Percentiles rank a stretch among this genome's conserved stretches.
Conservation (phyloP, 2,329 filamentous ascomycete species). For the Pleoardoris graminearum region DNA sequence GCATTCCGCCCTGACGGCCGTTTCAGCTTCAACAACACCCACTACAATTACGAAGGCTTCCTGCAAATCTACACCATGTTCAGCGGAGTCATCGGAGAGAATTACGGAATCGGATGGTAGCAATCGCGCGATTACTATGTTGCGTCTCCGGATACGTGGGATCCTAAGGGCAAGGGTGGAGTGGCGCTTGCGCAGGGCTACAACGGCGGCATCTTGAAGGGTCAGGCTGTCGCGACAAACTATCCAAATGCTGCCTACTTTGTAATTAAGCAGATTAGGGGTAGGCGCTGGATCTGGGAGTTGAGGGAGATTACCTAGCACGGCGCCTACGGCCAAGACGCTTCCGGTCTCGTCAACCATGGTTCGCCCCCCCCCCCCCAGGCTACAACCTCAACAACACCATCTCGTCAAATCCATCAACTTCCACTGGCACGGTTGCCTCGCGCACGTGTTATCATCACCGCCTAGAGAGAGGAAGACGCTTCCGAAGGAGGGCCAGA, state of each 20-base stretch:
- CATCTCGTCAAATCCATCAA: no score
- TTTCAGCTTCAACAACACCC: constrained; percentile 9
- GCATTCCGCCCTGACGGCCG: constrained; percentile 3
- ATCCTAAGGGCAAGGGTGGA: constrained; percentile 5
- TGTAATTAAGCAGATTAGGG: constrained; percentile 5
- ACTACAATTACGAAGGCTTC: constrained; percentile 7
- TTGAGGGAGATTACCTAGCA: constrained; percentile 9
- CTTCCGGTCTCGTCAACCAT: no score
- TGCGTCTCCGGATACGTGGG: constrained; percentile 11
- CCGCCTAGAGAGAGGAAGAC: no score
- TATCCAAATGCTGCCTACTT: constrained; percentile 10
- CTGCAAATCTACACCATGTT: constrained; percentile 1
- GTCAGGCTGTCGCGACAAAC: neutral
- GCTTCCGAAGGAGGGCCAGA: no score
- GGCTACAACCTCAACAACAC: no score
- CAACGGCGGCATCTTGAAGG: constrained; percentile 2
- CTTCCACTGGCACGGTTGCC: no score
- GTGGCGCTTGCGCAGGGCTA: constrained; percentile 3
- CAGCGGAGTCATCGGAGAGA: constrained; percentile 3
- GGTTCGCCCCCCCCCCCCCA: no score
- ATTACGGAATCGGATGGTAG: constrained; percentile 6
- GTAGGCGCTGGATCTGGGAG: constrained; percentile 8
- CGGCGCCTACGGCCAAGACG: neutral
- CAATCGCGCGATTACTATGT: constrained; percentile 13
- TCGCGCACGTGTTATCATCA: no score